phyloP scores from a whole-genome alignment of 1,139 yeast species.

The Yamadazyma spencermartinsiae region DNA sequence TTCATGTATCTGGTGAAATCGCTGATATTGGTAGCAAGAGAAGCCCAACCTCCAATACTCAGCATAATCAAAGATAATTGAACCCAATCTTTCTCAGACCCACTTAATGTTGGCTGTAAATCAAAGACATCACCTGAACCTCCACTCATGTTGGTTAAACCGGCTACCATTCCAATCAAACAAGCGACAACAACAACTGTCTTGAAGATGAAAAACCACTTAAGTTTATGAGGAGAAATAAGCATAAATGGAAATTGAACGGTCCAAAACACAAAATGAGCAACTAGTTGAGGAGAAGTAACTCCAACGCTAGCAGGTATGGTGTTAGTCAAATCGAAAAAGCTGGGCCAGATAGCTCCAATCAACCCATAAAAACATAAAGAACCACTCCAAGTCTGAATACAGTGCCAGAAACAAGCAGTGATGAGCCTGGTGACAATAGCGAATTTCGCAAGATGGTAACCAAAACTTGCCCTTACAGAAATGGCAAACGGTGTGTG shows the following conservation, averaged over 20 bases:
- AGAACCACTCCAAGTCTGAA: conserved; percentile 34
- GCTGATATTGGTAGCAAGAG: conserved; percentile 17
- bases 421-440: conserved; percentile 32
- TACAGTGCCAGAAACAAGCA: conserved; percentile 37
- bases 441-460: conserved; percentile 28
- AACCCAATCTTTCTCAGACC: conserved; percentile 14
- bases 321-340: conserved; percentile 23
- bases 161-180: conserved; percentile 15
- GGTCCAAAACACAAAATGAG: conserved; percentile 15
- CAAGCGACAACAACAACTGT: conserved; percentile 15
- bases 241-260: conserved; percentile 17
- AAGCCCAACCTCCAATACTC: conserved; percentile 19
- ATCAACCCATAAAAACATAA: conserved; percentile 29
- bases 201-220: conserved; percentile 17
- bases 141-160: conserved; percentile 15
- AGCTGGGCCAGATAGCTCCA: conserved; percentile 31
- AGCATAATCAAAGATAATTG: conserved; percentile 10
- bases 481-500: conserved; percentile 38
- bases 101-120: conserved; percentile 9
- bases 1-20: conserved; percentile 17
- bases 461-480: conserved; percentile 33
- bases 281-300: conserved; percentile 12
- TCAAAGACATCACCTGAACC: conserved; percentile 14
- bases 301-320: conserved; percentile 23
- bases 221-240: conserved; percentile 16